phyloP scores from a whole-genome alignment of 108 stramenopile species.

The Cyclotella atomus region DNA sequence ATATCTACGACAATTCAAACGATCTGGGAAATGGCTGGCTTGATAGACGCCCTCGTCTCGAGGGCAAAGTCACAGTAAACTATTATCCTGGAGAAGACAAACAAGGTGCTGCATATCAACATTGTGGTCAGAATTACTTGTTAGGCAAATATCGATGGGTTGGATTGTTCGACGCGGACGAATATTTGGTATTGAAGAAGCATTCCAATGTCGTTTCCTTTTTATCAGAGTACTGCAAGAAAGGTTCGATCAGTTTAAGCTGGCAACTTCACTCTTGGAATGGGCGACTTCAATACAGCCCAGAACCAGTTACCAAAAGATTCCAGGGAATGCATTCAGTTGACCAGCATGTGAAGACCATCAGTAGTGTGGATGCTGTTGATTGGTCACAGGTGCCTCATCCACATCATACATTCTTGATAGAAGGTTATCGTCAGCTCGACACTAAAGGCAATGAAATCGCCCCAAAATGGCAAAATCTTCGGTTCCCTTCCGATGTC shows the following conservation, averaged over 20 bases:
- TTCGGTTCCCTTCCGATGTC: constrained; percentile 26
- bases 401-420: constrained; percentile 12
- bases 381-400: background rate
- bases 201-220: constrained; percentile 17
- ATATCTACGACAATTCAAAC: constrained; percentile 57
- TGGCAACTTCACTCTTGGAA: constrained; percentile 33
- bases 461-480: constrained; percentile 14
- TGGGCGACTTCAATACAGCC: constrained; percentile 29
- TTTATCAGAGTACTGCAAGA: constrained; percentile 11
- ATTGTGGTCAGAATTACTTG: constrained; percentile 35
- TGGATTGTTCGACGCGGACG: constrained; percentile 47
- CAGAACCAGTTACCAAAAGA: constrained; percentile 41
- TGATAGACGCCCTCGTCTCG: constrained; percentile 17
- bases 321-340: constrained; percentile 30
- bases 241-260: constrained; percentile 21
- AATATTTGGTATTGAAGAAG: constrained; percentile 43
- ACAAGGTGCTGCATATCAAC: constrained; percentile 35
- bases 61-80: constrained; percentile 16
- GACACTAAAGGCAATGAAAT: constrained; percentile 36
- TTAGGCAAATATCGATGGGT: constrained; percentile 27
- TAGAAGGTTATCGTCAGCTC: constrained; percentile 6
- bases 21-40: constrained; percentile 44
- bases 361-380: constrained; percentile 17
- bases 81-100: constrained; percentile 38
- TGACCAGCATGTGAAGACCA: constrained; percentile 46